Evolutionary conservation across 2,329 filamentous ascomycete species (phyloP), one percentile per base, ranked within the genome.

Genomic region (Phaeoacremonium minimum): DNA sequence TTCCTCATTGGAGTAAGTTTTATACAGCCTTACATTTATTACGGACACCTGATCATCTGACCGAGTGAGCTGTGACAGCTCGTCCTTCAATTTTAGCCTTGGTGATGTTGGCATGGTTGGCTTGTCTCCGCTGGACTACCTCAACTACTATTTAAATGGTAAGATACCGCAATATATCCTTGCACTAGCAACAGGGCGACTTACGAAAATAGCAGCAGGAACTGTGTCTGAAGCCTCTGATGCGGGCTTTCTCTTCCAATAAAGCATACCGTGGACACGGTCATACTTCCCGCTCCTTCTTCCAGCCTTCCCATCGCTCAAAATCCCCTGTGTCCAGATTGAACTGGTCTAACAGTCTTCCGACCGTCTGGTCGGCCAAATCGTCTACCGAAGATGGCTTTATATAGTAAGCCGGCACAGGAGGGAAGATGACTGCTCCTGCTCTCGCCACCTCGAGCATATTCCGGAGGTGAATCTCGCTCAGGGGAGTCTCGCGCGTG

Each of bases 381-480:
- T 70, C 67, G 5, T 69, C 59, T 3, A 70, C 42, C 3, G 46
- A 49, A 1, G 44, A 43, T 7, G 67, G 59, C 29, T 50, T 48
- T 7, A 58, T 69, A 42, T 72, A 71, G 28, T 63, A 69, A 0
- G 62, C 66, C 4, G 58, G 56, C 2, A 72, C 61, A 1, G 66
- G 63, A 4, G 67, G 68, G 18, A 60, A 66, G 9, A 72, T 63
- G 4, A 69, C 50, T 0, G 64, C 67, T 0, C 64, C 65, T 1
- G 58, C 58, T 2, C 46, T 42, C 11, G 45, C 48, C 4, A 69
- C 45, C 11, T 47, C 48, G 18, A 66, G 38, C 68, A 73, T 73
- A 40, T 71, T 71, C 2, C 57, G 40, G 12, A 66, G 45, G 47
- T 73, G 67, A 15, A 71, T 67, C n/a, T 62, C 60, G 38, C 61